Evolutionary conservation across 1,284 basidiomycete species (phyloP), one percentile per base, ranked within the genome.

Genomic region (Xerocomus amazonicus): DNA sequence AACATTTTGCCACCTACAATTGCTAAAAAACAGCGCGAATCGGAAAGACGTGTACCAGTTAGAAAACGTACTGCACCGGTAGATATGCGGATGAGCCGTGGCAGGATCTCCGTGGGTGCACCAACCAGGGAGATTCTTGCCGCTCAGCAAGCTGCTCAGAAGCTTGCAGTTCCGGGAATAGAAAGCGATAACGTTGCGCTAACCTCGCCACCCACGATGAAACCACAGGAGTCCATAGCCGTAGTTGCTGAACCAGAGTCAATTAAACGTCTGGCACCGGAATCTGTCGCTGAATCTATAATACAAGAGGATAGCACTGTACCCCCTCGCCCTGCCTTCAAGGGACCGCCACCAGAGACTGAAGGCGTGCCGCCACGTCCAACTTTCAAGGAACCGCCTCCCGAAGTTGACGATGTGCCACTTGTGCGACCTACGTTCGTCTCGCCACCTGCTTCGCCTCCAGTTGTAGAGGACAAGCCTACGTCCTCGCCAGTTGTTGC

Each of bases 41-140:
- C 87, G 0, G 90, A 91, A 58, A 83, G 92, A 43, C 84, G 83
- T 51, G 75, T 88, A 47, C 92, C 91, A 6, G 66, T 83, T 19
- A 80, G 93, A 39, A 96, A 95, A 65, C 86, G 91, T 45, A 96
- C 94, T 1, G 86, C 87, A 0, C 87, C 88, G 0, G 75, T 97
- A 39, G 95, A 97, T 69, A 86, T 94, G 82, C 84, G 92, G 42
- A 77, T 91, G 67, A 87, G 81, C 59, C 77, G 91, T 62, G 71
- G 81, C 67, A 67, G 76, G 57, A 76, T 89, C 57, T 80, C 97
- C 77, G 69, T 87, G 70, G 69, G 86, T 66, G 63, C 91, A 74
- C 61, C 96, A 72, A 50, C 94, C 65, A 53, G 91, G 81, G 67
- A 98, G 75, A 65, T 96, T 73, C 67, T 93, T 75, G 59, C 92